phyloP scores from a whole-genome alignment of 2,329 filamentous ascomycete genomes.

The Pseudogymnoascus sp. region DNA sequence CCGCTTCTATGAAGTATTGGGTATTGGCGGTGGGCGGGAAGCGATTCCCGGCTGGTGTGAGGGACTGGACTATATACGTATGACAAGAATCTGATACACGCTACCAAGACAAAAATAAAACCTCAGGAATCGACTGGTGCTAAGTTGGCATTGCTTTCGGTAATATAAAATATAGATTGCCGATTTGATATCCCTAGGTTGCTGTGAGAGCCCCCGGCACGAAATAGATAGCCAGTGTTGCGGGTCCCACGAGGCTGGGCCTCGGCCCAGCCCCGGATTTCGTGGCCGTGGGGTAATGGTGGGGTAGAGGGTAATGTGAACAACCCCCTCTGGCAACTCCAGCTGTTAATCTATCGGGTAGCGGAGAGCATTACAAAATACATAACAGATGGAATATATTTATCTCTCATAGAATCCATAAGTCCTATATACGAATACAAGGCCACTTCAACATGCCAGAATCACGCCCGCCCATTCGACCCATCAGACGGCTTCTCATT shows the following conservation, averaged over 20 bases:
- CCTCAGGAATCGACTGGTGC: background rate
- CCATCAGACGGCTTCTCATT: constrained; percentile 43
- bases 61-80: background rate
- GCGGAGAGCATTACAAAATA: background rate
- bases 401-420: background rate
- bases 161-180: background rate
- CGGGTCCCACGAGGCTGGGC: background rate
- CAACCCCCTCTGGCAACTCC: background rate
- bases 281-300: background rate
- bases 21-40: background rate
- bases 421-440: background rate
- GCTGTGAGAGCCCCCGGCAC: background rate
- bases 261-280: background rate
- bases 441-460: background rate
- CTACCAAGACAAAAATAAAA: background rate
- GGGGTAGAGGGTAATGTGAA: background rate
- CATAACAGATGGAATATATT: background rate
- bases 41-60: background rate
- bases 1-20: background rate
- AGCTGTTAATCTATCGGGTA: background rate
- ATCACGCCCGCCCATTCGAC: constrained; percentile 13
- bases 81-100: background rate
- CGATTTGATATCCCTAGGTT: background rate
- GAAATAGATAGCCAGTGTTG: background rate
- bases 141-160: background rate